Percentiles rank a stretch among this genome's conserved stretches.
Conservation (phyloP, 805 yeast species). For the Huiozyma naganishii region DNA sequence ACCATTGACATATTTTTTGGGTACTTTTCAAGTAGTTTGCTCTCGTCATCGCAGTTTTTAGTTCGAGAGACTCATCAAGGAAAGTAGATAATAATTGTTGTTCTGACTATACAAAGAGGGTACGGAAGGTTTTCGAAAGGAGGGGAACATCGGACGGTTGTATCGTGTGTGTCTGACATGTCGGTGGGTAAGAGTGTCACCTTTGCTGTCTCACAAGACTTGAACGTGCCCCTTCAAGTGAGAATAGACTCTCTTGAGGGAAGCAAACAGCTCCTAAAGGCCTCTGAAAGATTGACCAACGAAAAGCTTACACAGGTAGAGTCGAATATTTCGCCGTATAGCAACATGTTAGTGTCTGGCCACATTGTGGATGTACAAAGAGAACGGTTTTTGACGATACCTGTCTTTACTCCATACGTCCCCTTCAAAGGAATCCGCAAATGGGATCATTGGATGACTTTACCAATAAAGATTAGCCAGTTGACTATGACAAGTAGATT, state of each 20-base stretch:
- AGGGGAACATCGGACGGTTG: no score
- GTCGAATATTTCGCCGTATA: slow-evolving; percentile 29
- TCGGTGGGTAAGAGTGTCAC: slow-evolving; percentile 32
- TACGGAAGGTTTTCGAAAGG: no score
- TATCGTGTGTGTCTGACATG: background rate
- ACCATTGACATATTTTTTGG: no score
- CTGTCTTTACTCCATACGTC: slow-evolving; percentile 39
- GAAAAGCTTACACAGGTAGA: slow-evolving; percentile 35
- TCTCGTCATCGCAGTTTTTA: no score
- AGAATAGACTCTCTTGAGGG: slow-evolving; percentile 42
- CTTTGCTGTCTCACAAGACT: slow-evolving; percentile 47
- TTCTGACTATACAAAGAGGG: no score
- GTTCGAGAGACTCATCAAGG: no score
- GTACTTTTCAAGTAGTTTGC: no score
- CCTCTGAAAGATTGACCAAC: slow-evolving; percentile 36
- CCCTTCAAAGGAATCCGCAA: slow-evolving; percentile 35
- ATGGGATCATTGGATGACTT: slow-evolving; percentile 64
- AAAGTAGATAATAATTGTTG: no score
- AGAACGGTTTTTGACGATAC: slow-evolving; percentile 37
- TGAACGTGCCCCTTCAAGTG: slow-evolving; percentile 38
- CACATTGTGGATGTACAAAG: slow-evolving; percentile 34
- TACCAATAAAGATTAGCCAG: slow-evolving; percentile 66
- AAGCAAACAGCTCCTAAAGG: slow-evolving; percentile 29
- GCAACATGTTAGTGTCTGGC: slow-evolving; percentile 35
- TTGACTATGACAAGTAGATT: slow-evolving; percentile 54